Percentiles rank a stretch among this genome's conserved stretches.
Evolutionary conservation across 2,329 filamentous ascomycete genomes (phyloP).

Genomic region (Onygenales sp.): DNA sequence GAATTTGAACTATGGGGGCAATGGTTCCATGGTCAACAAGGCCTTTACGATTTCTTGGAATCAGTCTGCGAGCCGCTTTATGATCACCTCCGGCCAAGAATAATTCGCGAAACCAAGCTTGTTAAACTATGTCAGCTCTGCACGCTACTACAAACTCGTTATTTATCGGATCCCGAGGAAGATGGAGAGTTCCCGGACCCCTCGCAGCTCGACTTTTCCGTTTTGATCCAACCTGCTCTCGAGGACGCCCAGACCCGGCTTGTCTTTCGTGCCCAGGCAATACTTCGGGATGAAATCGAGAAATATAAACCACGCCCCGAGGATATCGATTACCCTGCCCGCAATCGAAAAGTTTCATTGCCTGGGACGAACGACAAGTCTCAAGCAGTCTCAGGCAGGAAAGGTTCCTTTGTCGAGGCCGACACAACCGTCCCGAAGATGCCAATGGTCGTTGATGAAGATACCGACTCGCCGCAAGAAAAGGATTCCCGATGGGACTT

Average conservation of each 20-base stretch:
- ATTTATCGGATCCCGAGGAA: slow-evolving; percentile 51
- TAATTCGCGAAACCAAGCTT: slow-evolving; percentile 58
- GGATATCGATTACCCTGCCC: slow-evolving; percentile 55
- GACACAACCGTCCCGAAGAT: slow-evolving; percentile 37
- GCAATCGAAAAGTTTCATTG: slow-evolving; percentile 35
- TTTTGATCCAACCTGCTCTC: slow-evolving; percentile 54
- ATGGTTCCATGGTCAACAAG: slow-evolving; percentile 55
- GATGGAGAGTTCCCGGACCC: slow-evolving; percentile 41
- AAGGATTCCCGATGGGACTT: slow-evolving; percentile 43
- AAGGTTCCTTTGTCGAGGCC: slow-evolving; percentile 31
- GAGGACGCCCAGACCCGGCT: slow-evolving; percentile 59
- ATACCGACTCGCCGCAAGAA: slow-evolving; percentile 33
- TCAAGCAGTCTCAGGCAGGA: slow-evolving; percentile 45
- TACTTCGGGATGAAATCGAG: slow-evolving; percentile 58
- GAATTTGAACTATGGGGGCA: slow-evolving; percentile 59
- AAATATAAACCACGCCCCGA: slow-evolving; percentile 55
- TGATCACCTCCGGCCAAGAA: slow-evolving; percentile 54
- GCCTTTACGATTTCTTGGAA: slow-evolving; percentile 57
- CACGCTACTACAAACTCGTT: slow-evolving; percentile 55
- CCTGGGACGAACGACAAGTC: slow-evolving; percentile 31
- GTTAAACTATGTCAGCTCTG: slow-evolving; percentile 59
- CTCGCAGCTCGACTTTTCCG: slow-evolving; percentile 52
- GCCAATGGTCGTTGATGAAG: slow-evolving; percentile 44
- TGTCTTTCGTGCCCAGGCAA: slow-evolving; percentile 54
- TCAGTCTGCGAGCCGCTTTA: slow-evolving; percentile 59